Base-by-base conservation (phyloP, 768 basidiomycete genomes). In the Agaricus subrufescens region DNA sequence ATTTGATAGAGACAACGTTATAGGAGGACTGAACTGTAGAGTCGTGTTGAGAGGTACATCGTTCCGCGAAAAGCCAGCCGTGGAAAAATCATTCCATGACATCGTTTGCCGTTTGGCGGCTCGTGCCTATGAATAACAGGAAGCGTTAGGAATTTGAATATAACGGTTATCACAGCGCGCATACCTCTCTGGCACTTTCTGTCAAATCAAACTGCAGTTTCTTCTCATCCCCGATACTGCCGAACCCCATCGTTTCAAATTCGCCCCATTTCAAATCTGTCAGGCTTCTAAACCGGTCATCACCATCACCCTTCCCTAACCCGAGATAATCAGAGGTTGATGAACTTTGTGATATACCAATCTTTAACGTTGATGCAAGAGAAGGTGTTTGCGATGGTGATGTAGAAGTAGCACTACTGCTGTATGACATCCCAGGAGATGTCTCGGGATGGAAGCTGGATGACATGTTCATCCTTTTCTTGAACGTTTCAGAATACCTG, bases 141-240 rank as follows among this genome's bases (percentile, higher is more conserved):
- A 15, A 29, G 44, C 38, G 34, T 54, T 19, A 46, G 42, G 42
- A 29, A 54, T 59, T 30, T 42, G 40, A 10, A 29, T 53, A 44
- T 31, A 47, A 57, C 55, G 14, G 23, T 37, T 52, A 54, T 29
- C 55, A 43, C 31, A 30, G 12, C 47, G 34, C 48, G 63, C 75
- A 59, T 62, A 77, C 86, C 62, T 76, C 79, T 59, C 91, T 78
- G 26, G 94, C 94, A 54, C 85, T 80, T 72, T 98, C 97, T 0
- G 86, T 95, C 60, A 98, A 69, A 68, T 98, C 95, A 69, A 99
- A 98, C 65, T 93, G 84, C 31, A 98, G 77, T 70, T 90, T 90
- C 70, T 85, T 89, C 60, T 83, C 77, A 49, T 77, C 75, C 7
- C 72, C 79, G 30, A 77, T 65, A 14, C 73, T 74, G 6, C 82